Percentiles rank a stretch among this genome's conserved stretches.
phyloP scores from a whole-genome alignment of 23 red algal genomes.

The Agarophyton chilense region DNA sequence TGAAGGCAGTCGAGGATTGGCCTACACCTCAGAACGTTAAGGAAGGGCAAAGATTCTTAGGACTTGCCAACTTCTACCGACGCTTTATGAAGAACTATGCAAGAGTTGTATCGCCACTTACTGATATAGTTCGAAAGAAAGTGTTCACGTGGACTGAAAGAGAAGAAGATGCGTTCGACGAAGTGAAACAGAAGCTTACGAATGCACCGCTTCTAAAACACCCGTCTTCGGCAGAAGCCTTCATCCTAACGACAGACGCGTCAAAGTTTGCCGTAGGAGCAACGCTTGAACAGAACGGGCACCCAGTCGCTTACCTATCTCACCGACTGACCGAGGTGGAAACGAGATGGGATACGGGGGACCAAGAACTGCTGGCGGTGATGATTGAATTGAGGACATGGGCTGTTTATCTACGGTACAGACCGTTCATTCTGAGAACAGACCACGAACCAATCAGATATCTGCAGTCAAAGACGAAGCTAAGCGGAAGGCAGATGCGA shows the following conservation, averaged over 20 bases:
- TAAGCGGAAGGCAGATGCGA: not conserved
- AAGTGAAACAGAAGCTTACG: not conserved
- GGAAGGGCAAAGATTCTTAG: constrained; percentile 16
- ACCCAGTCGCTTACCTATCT: constrained; percentile 9
- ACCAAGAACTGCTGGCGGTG: constrained; percentile 3
- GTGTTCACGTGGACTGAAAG: not conserved
- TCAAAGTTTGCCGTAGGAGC: constrained; percentile 14
- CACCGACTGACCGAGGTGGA: not conserved
- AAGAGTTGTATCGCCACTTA: not conserved
- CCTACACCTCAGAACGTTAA: not conserved
- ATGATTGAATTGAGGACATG: not conserved
- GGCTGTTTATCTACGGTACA: not conserved
- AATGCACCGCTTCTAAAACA: constrained; percentile 3
- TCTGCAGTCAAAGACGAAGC: constrained; percentile 7
- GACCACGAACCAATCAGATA: constrained; percentile 54
- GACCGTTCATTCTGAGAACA: constrained; percentile 12
- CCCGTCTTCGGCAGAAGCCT: not conserved
- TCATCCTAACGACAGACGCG: not conserved
- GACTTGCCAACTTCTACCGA: not conserved
- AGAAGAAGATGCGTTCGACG: not conserved
- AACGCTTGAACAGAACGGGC: not conserved
- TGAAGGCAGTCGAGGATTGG: not conserved
- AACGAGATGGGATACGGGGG: not conserved
- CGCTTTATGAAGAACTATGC: constrained; percentile 20
- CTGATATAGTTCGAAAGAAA: not conserved